phyloP scores from a whole-genome alignment of 1,284 basidiomycete genomes.

The Hortiboletus rubellus region DNA sequence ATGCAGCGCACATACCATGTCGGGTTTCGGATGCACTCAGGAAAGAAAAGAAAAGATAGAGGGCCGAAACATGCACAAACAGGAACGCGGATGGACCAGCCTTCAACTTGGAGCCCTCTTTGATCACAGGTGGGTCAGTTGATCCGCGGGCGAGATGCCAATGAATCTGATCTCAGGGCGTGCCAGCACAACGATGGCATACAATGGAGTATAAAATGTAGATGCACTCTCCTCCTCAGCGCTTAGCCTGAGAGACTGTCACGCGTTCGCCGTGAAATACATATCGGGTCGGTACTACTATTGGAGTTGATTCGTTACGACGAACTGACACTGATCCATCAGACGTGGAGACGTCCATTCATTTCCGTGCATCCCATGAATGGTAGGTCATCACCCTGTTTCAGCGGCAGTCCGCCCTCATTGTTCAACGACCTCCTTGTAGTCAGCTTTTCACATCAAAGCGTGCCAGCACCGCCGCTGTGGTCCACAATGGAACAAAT shows the following conservation, averaged over 20 bases:
- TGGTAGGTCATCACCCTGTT: background rate
- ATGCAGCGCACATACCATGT: slow-evolving; percentile 24
- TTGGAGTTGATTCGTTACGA: too few relatives aligned
- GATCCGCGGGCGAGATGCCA: too few relatives aligned
- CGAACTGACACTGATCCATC: too few relatives aligned
- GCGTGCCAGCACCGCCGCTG: slow-evolving; percentile 2
- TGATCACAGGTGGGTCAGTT: background rate
- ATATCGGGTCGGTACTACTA: too few relatives aligned
- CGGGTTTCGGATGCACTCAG: slow-evolving; percentile 21
- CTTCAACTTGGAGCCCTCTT: background rate
- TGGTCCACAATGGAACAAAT: slow-evolving; percentile 3
- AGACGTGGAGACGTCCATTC: background rate
- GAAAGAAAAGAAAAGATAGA: background rate
- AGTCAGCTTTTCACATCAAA: slow-evolving; percentile 1
- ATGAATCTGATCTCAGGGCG: too few relatives aligned
- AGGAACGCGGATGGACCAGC: background rate
- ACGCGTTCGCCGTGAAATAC: too few relatives aligned
- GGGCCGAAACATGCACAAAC: slow-evolving; percentile 12
- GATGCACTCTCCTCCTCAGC: too few relatives aligned
- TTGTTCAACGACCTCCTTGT: slow-evolving; percentile 1
- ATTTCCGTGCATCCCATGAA: background rate
- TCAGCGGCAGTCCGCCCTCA: background rate
- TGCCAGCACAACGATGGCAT: too few relatives aligned
- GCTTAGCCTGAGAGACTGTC: too few relatives aligned
- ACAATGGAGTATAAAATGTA: too few relatives aligned